phyloP scores from a whole-genome alignment of 805 yeast genomes.

The Suhomyces sp. region DNA sequence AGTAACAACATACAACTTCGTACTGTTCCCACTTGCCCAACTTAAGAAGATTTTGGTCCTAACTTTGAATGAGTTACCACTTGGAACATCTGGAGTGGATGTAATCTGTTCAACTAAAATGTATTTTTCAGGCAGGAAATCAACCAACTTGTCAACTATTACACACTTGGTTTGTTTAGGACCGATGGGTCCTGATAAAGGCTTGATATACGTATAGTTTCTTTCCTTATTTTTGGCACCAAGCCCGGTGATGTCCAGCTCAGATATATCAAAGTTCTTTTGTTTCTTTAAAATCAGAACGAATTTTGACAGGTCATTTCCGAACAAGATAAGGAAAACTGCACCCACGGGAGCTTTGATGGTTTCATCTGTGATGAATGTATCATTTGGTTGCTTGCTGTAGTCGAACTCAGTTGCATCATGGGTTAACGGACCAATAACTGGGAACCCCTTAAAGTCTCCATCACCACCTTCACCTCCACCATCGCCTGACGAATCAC shows the following conservation, averaged over 20 bases:
- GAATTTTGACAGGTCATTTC: constrained; percentile 46
- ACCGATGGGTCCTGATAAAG: constrained; percentile 78
- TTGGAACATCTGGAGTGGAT: constrained; percentile 91
- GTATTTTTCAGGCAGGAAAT: constrained; percentile 49
- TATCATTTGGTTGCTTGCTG: constrained; percentile 50
- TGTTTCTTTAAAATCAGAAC: constrained; percentile 36
- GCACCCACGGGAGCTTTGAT: constrained; percentile 77
- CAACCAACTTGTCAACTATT: constrained; percentile 52
- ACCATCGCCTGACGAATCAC: constrained; percentile 3
- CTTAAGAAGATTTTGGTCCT: constrained; percentile 68
- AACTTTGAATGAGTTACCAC: constrained; percentile 79
- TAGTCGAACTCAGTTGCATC: constrained; percentile 51
- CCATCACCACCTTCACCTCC: constrained; percentile 12
- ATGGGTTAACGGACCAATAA: constrained; percentile 68
- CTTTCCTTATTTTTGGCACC: constrained; percentile 46
- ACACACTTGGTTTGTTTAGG: constrained; percentile 86
- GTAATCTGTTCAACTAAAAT: constrained; percentile 64
- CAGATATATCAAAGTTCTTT: constrained; percentile 25
- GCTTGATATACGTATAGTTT: constrained; percentile 67
- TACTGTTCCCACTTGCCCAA: constrained; percentile 69
- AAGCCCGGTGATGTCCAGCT: constrained; percentile 28
- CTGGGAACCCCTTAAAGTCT: constrained; percentile 37
- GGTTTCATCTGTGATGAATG: constrained; percentile 52
- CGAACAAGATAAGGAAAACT: constrained; percentile 68
- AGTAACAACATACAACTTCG: constrained; percentile 64